Evolutionary conservation across 208 protist species (phyloP), one percentile per base, ranked within the genome.

Genomic region (Sergeia podlipaevii): DNA sequence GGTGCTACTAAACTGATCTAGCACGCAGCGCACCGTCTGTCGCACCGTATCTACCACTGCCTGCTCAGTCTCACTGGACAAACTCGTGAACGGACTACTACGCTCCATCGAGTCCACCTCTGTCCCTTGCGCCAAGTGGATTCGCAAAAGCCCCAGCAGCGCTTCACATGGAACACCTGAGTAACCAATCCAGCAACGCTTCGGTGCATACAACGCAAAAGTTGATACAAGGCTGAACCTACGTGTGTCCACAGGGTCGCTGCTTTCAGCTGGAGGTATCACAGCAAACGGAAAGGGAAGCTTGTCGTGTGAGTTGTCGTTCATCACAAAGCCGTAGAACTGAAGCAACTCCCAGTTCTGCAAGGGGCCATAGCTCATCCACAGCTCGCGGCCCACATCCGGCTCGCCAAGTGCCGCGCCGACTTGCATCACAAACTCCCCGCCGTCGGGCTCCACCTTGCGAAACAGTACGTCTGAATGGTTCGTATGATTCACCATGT

Each of bases 331-430:
- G n/a, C 91, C 91, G 70, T 96, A 96, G 62, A 82, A 80, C 63
- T 86, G 70, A 41, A 96, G 70, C 58, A 96, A 68, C 74, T 96
- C 85, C 85, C 85, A 95, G 69, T 91, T 94, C 64, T 96, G 87
- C 55, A 96, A 67, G 7, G 91, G 91, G n/a, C 91, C 91, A 70
- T 96, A 96, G 67, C 85, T 93, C 87, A 96, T 95, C 80, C 80
- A 90, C 50, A 93, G 56, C 72, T 96, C 85, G 4, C 77, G 76
- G 79, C 84, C 18, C 44, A 90, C 64, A 49, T 88, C 84, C 0
- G 47, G 59, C 0, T 44, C 45, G 33, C 17, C 71, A 3, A 96
- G 60, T 11, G 74, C 64, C 8, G 89, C 82, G 7, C 85, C 85
- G 17, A 86, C 70, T 51, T 85, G 64, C 80, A 93, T 80, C 1